These are phyloP conservation scores for Pouteria glomerata DNA, from an alignment of 148 eudicot genomes.

Conservation along the genomic window DNA sequence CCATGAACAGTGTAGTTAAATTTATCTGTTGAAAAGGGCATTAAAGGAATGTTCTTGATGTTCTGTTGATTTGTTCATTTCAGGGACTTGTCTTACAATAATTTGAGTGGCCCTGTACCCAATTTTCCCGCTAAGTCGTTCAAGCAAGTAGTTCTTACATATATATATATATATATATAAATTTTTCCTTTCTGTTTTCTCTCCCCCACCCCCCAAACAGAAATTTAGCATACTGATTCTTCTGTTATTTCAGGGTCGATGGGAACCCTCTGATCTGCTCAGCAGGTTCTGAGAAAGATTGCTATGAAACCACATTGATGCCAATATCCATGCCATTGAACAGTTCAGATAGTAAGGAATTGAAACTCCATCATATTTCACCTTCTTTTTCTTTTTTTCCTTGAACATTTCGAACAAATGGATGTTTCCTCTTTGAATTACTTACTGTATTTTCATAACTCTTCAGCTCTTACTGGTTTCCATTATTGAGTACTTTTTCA, in stretches of 20 bases:
- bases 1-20: neutral
- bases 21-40: neutral
- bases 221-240: constrained; percentile 5
- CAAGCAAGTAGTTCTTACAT: constrained; percentile 35
- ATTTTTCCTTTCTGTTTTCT: neutral
- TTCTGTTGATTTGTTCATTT: no score
- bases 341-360: constrained; percentile 34
- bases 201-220: neutral
- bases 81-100: constrained; percentile 73
- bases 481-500: no score
- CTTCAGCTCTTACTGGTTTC: no score
- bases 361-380: neutral
- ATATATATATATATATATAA: no score
- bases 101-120: constrained; percentile 65
- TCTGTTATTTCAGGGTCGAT: constrained; percentile 35
- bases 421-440: no score
- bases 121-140: constrained; percentile 49
- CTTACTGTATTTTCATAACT: no score
- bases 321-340: constrained; percentile 60
- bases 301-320: constrained; percentile 45
- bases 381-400: no score
- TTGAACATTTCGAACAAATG: no score
- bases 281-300: constrained; percentile 41
- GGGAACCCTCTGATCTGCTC: constrained; percentile 62
- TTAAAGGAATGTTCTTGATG: neutral